These are phyloP conservation scores for Teunomyces atbi DNA, from an alignment of 805 yeast species.

Conservation along the genomic window DNA sequence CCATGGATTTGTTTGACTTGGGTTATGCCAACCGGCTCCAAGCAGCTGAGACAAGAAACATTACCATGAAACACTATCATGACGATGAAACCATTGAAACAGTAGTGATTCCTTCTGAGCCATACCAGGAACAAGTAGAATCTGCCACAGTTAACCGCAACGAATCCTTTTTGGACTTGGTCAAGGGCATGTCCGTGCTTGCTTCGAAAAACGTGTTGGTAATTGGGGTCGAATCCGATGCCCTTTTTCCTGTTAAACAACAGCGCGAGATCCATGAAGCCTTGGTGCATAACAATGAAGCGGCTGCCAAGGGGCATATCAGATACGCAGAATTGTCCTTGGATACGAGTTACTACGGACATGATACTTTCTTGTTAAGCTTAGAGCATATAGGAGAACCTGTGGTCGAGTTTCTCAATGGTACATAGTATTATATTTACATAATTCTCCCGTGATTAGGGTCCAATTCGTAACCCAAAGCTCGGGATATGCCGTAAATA, in stretches of 20 bases:
- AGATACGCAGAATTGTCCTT: slow-evolving; percentile 72
- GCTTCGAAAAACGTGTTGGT: slow-evolving; percentile 68
- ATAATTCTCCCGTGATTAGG: slow-evolving; percentile 46
- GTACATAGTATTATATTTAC: slow-evolving; percentile 11
- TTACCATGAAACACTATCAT: slow-evolving; percentile 25
- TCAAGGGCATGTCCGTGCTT: slow-evolving; percentile 61
- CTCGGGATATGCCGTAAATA: slow-evolving; percentile 45
- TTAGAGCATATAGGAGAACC: slow-evolving; percentile 79
- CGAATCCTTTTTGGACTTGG: slow-evolving; percentile 59
- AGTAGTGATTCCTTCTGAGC: slow-evolving; percentile 45
- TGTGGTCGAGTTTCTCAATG: slow-evolving; percentile 55
- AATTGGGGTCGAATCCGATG: slow-evolving; percentile 91
- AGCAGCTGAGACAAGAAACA: slow-evolving; percentile 42
- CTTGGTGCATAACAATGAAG: slow-evolving; percentile 37
- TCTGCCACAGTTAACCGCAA: slow-evolving; percentile 48
- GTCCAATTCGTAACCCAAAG: slow-evolving; percentile 66
- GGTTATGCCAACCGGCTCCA: slow-evolving; percentile 47
- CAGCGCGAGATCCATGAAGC: slow-evolving; percentile 76
- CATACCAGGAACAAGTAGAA: slow-evolving; percentile 53
- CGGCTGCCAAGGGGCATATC: slow-evolving; percentile 23
- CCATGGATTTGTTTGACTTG: slow-evolving; percentile 91
- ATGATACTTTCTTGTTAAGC: slow-evolving; percentile 84
- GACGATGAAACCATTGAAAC: slow-evolving; percentile 7
- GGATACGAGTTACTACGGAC: slow-evolving; percentile 81
- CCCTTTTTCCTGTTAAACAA: slow-evolving; percentile 92